phyloP scores from a whole-genome alignment of 1,139 yeast species.

The Suhomyces taliae region DNA sequence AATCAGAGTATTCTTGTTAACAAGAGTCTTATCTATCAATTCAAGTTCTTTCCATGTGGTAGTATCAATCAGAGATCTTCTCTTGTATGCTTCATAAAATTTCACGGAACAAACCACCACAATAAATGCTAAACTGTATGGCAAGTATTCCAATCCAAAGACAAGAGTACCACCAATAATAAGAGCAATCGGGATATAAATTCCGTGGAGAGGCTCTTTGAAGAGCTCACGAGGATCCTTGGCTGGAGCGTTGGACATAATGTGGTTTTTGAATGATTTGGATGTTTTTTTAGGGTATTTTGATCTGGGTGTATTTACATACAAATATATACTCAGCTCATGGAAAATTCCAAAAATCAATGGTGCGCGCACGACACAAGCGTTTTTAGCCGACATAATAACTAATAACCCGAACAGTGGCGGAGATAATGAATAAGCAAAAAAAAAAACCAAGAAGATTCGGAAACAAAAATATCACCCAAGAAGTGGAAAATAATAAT shows the following conservation, averaged over 20 bases:
- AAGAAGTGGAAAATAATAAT: too few relatives aligned
- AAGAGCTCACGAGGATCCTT: conserved; percentile 51
- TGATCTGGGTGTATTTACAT: not conserved
- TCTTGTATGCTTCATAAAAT: conserved; percentile 48
- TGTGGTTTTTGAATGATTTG: not conserved
- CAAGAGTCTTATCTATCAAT: conserved; percentile 66
- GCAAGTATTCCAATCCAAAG: conserved; percentile 51
- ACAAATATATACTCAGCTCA: not conserved
- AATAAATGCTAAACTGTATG: conserved; percentile 50
- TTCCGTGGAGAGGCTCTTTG: conserved; percentile 69
- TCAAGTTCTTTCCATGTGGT: conserved; percentile 66
- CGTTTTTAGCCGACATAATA: not conserved
- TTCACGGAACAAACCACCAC: conserved; percentile 48
- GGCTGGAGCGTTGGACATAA: not conserved
- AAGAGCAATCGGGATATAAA: conserved; percentile 64
- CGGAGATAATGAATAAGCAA: too few relatives aligned
- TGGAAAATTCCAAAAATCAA: not conserved
- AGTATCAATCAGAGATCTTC: conserved; percentile 47
- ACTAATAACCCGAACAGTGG: too few relatives aligned
- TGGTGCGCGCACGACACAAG: conserved; percentile 5
- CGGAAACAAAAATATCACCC: not conserved
- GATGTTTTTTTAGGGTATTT: not conserved
- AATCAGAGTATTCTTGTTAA: conserved; percentile 68
- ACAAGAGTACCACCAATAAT: conserved; percentile 62
- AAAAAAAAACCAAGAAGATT: not conserved